Evolutionary conservation across 2,329 filamentous ascomycete genomes (phyloP).

Genomic region (Diplodia intermedia): DNA sequence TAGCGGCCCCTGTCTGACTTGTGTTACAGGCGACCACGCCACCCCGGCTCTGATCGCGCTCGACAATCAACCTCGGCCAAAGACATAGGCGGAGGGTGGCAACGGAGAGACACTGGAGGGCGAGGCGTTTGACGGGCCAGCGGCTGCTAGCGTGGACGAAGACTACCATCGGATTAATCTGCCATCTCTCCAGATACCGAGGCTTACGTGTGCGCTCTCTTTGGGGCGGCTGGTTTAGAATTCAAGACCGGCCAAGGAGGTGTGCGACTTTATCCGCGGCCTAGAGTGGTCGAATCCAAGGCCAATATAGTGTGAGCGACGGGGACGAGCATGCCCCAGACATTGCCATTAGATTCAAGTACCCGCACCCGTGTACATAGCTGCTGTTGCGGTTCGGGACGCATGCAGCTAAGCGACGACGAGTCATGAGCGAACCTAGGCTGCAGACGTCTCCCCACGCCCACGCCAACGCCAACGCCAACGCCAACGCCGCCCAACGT

Average conservation of each 20-base stretch:
- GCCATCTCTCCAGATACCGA: too few species aligned
- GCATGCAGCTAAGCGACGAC: background rate
- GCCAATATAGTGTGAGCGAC: too few species aligned
- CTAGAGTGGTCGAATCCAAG: background rate
- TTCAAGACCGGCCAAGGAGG: constrained; percentile 1
- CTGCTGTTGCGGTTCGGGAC: background rate
- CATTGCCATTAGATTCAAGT: too few species aligned
- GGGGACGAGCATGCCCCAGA: too few species aligned
- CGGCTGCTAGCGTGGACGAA: too few species aligned
- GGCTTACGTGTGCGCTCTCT: background rate
- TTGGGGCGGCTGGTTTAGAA: constrained; percentile 5
- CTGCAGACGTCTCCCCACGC: too few species aligned
- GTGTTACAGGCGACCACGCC: constrained; percentile 2
- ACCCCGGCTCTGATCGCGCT: constrained; percentile 24
- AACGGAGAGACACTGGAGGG: background rate
- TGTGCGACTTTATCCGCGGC: constrained; percentile 3
- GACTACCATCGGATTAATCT: background rate
- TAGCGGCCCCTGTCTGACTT: constrained; percentile 1
- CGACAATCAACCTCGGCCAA: background rate
- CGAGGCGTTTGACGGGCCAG: background rate
- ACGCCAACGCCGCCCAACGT: too few species aligned
- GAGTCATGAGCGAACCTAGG: too few species aligned
- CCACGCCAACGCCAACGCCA: too few species aligned
- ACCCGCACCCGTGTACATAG: too few species aligned
- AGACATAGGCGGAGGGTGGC: too few species aligned